phyloP scores from a whole-genome alignment of 2,329 filamentous ascomycete species.

The Pestalotiopsis sp. region DNA sequence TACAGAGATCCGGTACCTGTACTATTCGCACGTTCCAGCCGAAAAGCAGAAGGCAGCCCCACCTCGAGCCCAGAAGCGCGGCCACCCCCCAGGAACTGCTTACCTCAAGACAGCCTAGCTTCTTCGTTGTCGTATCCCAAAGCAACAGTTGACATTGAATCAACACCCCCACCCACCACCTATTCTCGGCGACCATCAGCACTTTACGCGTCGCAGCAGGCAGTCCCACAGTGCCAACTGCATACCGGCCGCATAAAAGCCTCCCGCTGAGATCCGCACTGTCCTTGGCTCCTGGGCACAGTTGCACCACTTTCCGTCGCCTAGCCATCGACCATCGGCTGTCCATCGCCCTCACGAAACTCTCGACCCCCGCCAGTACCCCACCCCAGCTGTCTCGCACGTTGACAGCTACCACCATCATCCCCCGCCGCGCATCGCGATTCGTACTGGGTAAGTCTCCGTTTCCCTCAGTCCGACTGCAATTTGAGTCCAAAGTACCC shows the following conservation, averaged over 20 bases:
- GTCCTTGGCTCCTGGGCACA: not conserved
- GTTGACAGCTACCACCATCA: not conserved
- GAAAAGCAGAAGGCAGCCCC: not conserved
- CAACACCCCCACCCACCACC: not conserved
- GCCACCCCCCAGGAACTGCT: slow-evolving; percentile 2
- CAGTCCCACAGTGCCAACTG: not conserved
- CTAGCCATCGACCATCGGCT: not conserved
- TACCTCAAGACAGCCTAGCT: not conserved
- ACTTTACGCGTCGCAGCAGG: slow-evolving; percentile 6
- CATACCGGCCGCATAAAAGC: not conserved
- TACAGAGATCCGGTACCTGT: slow-evolving; percentile 13
- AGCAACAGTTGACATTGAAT: not conserved
- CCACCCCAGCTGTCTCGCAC: slow-evolving; percentile 1
- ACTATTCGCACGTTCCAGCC: slow-evolving; percentile 5
- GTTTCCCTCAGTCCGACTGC: not conserved
- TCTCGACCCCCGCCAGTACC: not conserved
- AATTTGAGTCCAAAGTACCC: not conserved
- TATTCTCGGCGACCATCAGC: not conserved
- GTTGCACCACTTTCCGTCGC: slow-evolving; percentile 3
- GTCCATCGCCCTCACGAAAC: not conserved
- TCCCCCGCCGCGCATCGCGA: not conserved
- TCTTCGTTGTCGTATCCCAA: not conserved
- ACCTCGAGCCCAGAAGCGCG: not conserved
- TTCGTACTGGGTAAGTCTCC: slow-evolving; percentile 9
- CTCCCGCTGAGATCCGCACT: not conserved